A percentile compares a stretch with the other conserved stretches of the same genome.
Conservation (phyloP, 805 yeast genomes). For the Ogataea corticis region DNA sequence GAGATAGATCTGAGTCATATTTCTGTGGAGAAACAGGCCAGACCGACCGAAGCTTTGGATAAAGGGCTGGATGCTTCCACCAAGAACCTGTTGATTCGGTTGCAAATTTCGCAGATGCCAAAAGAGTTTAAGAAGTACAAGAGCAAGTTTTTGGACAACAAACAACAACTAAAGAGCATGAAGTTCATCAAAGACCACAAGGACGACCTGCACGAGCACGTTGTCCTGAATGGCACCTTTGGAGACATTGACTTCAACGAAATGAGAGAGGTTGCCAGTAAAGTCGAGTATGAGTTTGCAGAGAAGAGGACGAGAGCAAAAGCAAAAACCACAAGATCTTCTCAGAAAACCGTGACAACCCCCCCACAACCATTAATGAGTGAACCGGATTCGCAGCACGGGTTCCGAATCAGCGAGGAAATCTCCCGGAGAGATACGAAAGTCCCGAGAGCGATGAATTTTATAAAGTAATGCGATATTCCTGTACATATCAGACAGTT, state of each 20-base stretch:
- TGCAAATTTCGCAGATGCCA: constrained; percentile 32
- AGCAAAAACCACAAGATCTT: background rate
- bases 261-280: constrained; percentile 20
- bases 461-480: background rate
- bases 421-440: constrained; percentile 1
- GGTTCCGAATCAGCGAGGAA: background rate
- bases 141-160: constrained; percentile 19
- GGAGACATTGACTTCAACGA: constrained; percentile 22
- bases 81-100: constrained; percentile 25
- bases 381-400: no score
- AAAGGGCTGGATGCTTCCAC: constrained; percentile 24
- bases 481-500: background rate
- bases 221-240: constrained; percentile 16
- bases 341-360: background rate
- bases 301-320: background rate
- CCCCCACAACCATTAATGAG: background rate
- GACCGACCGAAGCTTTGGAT: constrained; percentile 32
- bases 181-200: constrained; percentile 18
- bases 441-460: background rate
- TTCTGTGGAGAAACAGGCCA: constrained; percentile 9
- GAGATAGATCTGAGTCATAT: constrained; percentile 20
- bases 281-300: constrained; percentile 11
- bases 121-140: constrained; percentile 32
- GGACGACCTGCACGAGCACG: constrained; percentile 21
- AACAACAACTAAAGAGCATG: constrained; percentile 13